Conservation (phyloP, 2,329 filamentous ascomycete species). For the Thelonectria rubi region DNA sequence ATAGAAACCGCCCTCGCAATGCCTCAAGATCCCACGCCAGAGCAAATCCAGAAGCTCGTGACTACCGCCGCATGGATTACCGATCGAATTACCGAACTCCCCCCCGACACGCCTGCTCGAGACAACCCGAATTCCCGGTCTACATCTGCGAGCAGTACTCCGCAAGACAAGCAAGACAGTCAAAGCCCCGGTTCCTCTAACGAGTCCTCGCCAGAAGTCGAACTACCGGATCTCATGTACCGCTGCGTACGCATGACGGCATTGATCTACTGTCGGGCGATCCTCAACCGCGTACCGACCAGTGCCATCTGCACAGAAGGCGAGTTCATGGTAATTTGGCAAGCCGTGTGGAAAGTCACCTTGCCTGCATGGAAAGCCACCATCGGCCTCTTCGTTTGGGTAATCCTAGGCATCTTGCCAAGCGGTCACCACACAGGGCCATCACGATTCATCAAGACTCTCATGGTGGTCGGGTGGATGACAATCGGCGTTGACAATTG, state of each 20-base stretch:
- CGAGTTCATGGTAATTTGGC: conserved; percentile 57
- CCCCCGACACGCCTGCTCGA: conserved; percentile 39
- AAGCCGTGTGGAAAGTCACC: conserved; percentile 56
- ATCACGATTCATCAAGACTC: conserved; percentile 57
- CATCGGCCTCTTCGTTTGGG: conserved; percentile 60
- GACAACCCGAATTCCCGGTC: conserved; percentile 26
- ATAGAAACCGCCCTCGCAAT: conserved; percentile 54
- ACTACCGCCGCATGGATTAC: conserved; percentile 53
- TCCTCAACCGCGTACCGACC: conserved; percentile 54
- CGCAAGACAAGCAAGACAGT: conserved; percentile 18
- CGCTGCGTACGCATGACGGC: conserved; percentile 56
- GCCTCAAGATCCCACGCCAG: conserved; percentile 45
- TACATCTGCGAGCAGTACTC: conserved; percentile 25
- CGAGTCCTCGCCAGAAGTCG: conserved; percentile 30
- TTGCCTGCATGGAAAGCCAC: conserved; percentile 57
- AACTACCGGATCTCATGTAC: conserved; percentile 56
- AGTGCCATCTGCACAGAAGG: conserved; percentile 49
- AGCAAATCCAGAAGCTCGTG: conserved; percentile 52
- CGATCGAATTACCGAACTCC: conserved; percentile 49
- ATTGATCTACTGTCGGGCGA: conserved; percentile 58
- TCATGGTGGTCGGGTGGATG: conserved; percentile 54
- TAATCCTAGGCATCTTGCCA: conserved; percentile 54
- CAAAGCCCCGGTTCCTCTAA: conserved; percentile 29
- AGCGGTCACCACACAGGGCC: conserved; percentile 51
- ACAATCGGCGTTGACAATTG: conserved; percentile 60